A percentile compares a stretch with the other conserved stretches of the same genome.
Evolutionary conservation across 768 basidiomycete species (phyloP).

Genomic region (Lentinus brumalis): DNA sequence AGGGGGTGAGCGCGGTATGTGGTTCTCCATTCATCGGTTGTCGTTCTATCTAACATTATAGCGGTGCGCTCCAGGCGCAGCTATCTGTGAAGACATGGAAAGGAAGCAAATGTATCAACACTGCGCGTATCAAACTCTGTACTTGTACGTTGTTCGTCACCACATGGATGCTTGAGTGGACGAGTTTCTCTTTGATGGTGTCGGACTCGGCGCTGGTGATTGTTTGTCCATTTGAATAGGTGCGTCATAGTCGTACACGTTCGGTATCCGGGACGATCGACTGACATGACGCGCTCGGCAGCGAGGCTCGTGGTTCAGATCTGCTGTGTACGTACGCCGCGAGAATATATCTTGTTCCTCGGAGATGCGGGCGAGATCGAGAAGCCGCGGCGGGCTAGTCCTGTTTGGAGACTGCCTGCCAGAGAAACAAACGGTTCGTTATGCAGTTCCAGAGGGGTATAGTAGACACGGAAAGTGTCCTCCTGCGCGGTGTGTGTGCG

Average conservation of each 20-base stretch:
- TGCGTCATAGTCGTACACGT: no score
- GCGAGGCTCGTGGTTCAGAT: no score
- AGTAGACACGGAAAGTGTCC: no score
- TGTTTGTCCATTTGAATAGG: no score
- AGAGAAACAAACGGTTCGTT: background rate
- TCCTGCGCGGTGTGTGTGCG: no score
- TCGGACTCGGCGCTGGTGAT: background rate
- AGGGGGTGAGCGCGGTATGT: constrained; percentile 50
- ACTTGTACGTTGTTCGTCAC: background rate
- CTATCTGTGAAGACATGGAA: background rate
- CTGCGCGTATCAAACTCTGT: background rate
- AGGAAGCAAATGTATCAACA: background rate
- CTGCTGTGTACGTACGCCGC: no score
- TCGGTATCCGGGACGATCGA: background rate
- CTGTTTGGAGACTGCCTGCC: background rate
- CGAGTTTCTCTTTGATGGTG: background rate
- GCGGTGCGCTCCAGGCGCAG: background rate
- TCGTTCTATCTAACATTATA: background rate
- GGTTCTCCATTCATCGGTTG: background rate
- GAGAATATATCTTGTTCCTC: no score
- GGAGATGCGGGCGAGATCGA: no score
- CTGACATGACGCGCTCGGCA: background rate
- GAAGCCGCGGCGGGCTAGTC: no score
- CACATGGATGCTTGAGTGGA: background rate
- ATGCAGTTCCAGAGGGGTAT: no score